Evolutionary conservation across 192 early-diverging fungal genomes (phyloP).

Genomic region (Coemansia sp.): DNA sequence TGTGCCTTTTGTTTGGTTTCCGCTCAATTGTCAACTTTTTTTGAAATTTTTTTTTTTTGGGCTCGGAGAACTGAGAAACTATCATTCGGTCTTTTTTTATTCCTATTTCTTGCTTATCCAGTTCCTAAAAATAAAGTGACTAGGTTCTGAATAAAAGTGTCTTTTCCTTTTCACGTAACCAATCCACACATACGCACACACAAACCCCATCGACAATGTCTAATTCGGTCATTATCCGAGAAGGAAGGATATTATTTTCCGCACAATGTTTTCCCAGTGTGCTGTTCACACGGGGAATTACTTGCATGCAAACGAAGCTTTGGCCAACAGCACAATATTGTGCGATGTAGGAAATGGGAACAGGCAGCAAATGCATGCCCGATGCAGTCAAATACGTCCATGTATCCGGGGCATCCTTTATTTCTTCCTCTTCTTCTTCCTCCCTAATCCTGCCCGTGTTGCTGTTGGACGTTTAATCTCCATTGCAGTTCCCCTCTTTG

Average conservation of each 20-base stretch:
- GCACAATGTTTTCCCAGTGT: background rate
- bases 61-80: background rate
- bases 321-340: background rate
- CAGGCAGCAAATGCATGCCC: background rate
- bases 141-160: too few relatives aligned
- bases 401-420: too few relatives aligned
- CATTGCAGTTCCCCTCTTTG: background rate
- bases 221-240: background rate
- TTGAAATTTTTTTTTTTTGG: background rate
- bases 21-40: background rate
- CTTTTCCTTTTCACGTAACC: background rate
- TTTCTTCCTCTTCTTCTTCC: too few relatives aligned
- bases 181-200: too few relatives aligned
- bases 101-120: background rate
- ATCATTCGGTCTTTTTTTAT: background rate
- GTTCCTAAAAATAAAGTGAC: background rate
- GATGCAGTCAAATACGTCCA: background rate
- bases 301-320: background rate
- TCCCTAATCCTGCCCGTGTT: background rate
- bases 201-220: background rate
- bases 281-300: slow-evolving; percentile 4
- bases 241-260: background rate
- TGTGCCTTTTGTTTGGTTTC: too few relatives aligned
- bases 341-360: too few relatives aligned
- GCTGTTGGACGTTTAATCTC: background rate